Evolutionary conservation across 371 early-diverging fungal species (phyloP), one percentile per base, ranked within the genome.

Genomic region (Rhizopus delemar): DNA sequence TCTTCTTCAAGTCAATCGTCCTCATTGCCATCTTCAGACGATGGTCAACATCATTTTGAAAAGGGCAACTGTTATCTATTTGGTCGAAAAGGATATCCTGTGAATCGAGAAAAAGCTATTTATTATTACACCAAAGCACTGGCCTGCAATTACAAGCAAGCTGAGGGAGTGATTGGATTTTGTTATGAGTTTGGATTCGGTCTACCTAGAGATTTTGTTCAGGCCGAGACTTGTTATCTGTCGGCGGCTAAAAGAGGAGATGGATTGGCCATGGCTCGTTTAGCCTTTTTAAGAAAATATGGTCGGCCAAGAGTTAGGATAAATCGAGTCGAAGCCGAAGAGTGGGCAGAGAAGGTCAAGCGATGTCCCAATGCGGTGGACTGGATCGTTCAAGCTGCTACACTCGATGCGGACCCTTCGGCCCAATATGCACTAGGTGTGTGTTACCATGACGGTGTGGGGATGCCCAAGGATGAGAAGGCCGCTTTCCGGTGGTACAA

Each of bases 151-250:
- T 73, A 79, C 56, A 32, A 56, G 3, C 68, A 74, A 46, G 76
- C 84, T 28, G 73, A 75, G 51, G 81, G 75, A 7, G 70, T 76
- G 6, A 60, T 86, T 12, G 86, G 82, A n/a, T 86, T 86, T 51
- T 86, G 86, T 56, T 82, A 82, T 65, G 95, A 95, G 63, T 91
- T 91, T 69, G 92, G 90, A 2, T 68, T 91, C 6, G 91, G 90
- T 11, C 65, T 80, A 3, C 59, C 63, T 9, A 69, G 63, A 46
- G 82, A 89, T 57, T 82, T 74, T 66, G 69, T 73, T 22, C 46
- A 61, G 28, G 72, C 89, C 50, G 91, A 90, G 45, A 54, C 56
- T 4, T 59, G 77, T 53, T 90, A 91, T 62, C 41, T 83, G 11
- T 36, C 39, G 6, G 83, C 88, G 1, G 66, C 69, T 4, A 45